Evolutionary conservation across 192 early-diverging fungal genomes (phyloP).

Genomic region (Entomortierella chlamydospora): DNA sequence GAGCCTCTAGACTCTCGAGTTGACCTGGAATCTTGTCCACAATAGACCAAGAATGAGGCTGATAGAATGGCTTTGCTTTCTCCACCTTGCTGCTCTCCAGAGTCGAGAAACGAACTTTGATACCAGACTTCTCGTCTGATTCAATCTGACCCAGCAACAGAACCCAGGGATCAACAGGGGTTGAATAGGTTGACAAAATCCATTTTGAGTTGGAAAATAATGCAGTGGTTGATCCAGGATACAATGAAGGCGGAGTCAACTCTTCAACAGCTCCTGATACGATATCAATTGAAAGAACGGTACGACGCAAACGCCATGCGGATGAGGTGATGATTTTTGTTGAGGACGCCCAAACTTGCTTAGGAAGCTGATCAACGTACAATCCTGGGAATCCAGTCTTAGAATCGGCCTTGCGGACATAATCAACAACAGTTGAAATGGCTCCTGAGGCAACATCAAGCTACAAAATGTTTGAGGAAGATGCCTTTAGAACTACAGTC

Average conservation of each 20-base stretch:
- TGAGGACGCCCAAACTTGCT: slow-evolving; percentile 33
- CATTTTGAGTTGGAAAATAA: slow-evolving; percentile 59
- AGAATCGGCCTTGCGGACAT: slow-evolving; percentile 44
- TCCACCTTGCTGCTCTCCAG: slow-evolving; percentile 27
- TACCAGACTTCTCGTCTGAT: slow-evolving; percentile 4
- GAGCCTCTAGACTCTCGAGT: slow-evolving; percentile 51
- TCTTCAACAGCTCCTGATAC: slow-evolving; percentile 60
- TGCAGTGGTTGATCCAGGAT: slow-evolving; percentile 56
- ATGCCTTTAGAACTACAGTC: not conserved
- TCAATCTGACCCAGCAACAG: slow-evolving; percentile 50
- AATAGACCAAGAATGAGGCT: slow-evolving; percentile 52
- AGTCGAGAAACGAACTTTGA: slow-evolving; percentile 19
- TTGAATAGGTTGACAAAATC: slow-evolving; percentile 61
- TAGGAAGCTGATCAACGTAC: slow-evolving; percentile 69
- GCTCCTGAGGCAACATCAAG: slow-evolving; percentile 26
- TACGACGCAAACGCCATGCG: slow-evolving; percentile 41
- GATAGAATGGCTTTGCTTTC: slow-evolving; percentile 32
- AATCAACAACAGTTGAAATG: slow-evolving; percentile 47
- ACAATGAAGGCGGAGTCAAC: slow-evolving; percentile 57
- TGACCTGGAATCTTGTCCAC: slow-evolving; percentile 43
- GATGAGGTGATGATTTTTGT: slow-evolving; percentile 35
- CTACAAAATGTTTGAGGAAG: not conserved
- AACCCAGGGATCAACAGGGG: slow-evolving; percentile 63
- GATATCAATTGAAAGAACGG: slow-evolving; percentile 53
- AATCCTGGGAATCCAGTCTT: slow-evolving; percentile 75